phyloP scores from a whole-genome alignment of 139 green algal genomes.

The Chlamydomonas schloesseri region DNA sequence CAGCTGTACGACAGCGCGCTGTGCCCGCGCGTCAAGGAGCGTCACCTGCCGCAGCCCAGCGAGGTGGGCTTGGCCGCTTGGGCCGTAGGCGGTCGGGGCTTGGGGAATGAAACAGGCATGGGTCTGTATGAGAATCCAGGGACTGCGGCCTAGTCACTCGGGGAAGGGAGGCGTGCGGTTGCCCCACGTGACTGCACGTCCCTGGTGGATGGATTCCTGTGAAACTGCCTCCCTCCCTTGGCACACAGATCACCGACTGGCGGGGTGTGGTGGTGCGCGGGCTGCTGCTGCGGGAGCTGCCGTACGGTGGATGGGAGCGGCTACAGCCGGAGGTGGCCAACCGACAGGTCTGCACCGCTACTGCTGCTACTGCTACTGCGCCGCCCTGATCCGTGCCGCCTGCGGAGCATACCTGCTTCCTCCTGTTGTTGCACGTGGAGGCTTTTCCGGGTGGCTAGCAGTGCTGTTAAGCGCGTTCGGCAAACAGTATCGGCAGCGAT shows the following conservation, averaged over 20 bases:
- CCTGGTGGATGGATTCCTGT: too few relatives aligned
- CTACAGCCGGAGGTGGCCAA: background rate
- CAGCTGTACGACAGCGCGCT: constrained; percentile 18
- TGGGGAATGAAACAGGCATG: background rate
- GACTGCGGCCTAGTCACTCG: background rate
- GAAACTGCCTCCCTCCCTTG: background rate
- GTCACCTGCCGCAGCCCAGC: background rate
- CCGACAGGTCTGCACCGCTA: background rate
- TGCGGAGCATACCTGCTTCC: too few relatives aligned
- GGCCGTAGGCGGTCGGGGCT: background rate
- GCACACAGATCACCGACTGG: constrained; percentile 13
- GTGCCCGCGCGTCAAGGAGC: background rate
- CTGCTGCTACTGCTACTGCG: too few relatives aligned
- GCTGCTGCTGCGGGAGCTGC: background rate
- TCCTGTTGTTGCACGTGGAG: too few relatives aligned
- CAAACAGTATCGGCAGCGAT: too few relatives aligned
- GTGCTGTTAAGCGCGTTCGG: background rate
- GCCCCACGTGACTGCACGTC: too few relatives aligned
- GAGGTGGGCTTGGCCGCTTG: background rate
- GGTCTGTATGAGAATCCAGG: too few relatives aligned
- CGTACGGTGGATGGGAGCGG: constrained; percentile 26
- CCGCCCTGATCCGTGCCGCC: too few relatives aligned
- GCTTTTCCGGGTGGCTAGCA: too few relatives aligned
- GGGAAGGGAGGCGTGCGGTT: background rate
- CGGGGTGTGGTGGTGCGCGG: background rate